Evolutionary conservation across 2,329 filamentous ascomycete species (phyloP).

Genomic region (Sclerotinia spermophila): DNA sequence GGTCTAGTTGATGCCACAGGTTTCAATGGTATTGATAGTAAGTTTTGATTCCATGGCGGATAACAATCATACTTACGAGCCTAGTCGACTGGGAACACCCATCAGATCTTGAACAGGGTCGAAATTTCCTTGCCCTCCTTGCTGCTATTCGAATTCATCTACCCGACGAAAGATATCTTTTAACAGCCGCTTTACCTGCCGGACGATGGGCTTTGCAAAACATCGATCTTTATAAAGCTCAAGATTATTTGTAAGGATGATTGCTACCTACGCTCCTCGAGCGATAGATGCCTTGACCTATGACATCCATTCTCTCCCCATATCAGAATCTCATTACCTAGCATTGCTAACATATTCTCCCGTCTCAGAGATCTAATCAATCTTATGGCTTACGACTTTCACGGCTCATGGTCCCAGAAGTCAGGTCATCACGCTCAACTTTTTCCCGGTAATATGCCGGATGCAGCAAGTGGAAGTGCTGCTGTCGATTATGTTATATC

Average conservation of each 20-base stretch:
- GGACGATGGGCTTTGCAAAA: slow-evolving; percentile 62
- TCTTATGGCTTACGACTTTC: slow-evolving; percentile 78
- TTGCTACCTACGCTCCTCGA: background rate
- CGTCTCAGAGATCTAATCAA: slow-evolving; percentile 61
- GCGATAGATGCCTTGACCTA: background rate
- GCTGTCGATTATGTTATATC: slow-evolving; percentile 62
- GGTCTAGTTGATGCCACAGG: slow-evolving; percentile 67
- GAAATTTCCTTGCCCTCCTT: slow-evolving; percentile 67
- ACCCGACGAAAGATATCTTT: slow-evolving; percentile 63
- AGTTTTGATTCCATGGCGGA: slow-evolving; percentile 31
- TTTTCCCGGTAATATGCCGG: slow-evolving; percentile 50
- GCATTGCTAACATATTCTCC: background rate
- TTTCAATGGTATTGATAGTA: slow-evolving; percentile 74
- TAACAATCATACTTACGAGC: background rate
- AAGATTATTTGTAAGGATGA: slow-evolving; percentile 51
- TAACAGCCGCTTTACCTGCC: slow-evolving; percentile 71
- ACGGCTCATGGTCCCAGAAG: slow-evolving; percentile 63
- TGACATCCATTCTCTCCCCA: background rate
- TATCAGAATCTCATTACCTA: background rate
- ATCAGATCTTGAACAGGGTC: slow-evolving; percentile 59
- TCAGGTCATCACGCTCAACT: slow-evolving; percentile 76
- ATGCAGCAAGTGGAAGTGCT: slow-evolving; percentile 62
- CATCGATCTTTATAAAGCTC: slow-evolving; percentile 62
- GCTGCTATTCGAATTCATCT: slow-evolving; percentile 62
- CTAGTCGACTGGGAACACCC: slow-evolving; percentile 81